phyloP scores from a whole-genome alignment of 441 rosid genomes.

The Euphorbia schlechtendalii region DNA sequence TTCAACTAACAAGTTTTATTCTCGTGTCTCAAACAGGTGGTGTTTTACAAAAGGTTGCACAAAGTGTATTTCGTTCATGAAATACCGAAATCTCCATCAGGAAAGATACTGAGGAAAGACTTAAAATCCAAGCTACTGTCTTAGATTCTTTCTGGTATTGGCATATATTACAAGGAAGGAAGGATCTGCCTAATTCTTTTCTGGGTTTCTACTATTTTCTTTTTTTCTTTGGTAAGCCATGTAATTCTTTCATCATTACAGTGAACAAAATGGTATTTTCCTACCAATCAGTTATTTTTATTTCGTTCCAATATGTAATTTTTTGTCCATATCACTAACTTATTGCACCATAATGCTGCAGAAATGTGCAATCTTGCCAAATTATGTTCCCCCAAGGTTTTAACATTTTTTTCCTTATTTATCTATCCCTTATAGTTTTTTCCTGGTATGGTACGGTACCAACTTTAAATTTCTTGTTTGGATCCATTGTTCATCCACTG shows the following conservation, averaged over 20 bases:
- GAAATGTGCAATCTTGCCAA: background rate
- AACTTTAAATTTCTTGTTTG: no score
- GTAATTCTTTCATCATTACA: constrained; percentile 1
- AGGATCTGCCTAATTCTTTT: background rate
- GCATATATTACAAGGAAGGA: background rate
- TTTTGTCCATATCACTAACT: no score
- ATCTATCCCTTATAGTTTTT: no score
- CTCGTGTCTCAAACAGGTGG: constrained; percentile 47
- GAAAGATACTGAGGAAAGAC: constrained; percentile 84
- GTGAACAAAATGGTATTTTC: background rate
- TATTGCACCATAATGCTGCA: background rate
- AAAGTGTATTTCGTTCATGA: constrained; percentile 65
- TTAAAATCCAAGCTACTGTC: constrained; percentile 54
- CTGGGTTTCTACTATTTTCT: no score
- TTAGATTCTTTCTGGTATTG: background rate
- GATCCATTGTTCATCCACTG: no score
- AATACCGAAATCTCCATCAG: constrained; percentile 84
- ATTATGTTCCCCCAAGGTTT: background rate
- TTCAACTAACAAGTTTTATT: background rate
- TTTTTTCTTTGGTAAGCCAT: background rate
- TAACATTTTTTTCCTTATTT: no score
- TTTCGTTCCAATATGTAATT: background rate
- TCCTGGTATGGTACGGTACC: no score
- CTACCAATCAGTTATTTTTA: background rate
- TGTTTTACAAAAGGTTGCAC: constrained; percentile 79